phyloP scores from a whole-genome alignment of 352 stramenopile species.

The Pythium volutum region DNA sequence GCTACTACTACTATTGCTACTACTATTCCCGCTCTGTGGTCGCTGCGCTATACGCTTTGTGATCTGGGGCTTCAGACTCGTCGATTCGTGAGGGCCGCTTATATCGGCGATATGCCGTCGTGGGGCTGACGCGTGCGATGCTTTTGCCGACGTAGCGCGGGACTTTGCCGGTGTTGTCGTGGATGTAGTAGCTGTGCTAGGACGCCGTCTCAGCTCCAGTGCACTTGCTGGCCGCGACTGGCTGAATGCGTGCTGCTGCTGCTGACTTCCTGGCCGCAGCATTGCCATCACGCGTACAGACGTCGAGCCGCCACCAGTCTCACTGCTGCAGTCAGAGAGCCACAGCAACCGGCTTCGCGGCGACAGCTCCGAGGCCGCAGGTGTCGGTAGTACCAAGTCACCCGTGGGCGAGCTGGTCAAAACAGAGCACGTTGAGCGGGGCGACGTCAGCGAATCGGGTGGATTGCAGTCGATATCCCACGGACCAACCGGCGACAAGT shows the following conservation, averaged over 20 bases:
- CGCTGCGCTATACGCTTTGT: neutral
- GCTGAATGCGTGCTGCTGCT: neutral
- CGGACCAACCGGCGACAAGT: constrained; percentile 44
- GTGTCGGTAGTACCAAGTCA: neutral
- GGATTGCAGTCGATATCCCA: constrained; percentile 35
- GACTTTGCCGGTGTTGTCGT: neutral
- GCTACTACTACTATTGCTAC: constrained; percentile 3
- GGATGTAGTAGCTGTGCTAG: constrained; percentile 13
- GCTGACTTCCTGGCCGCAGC: constrained; percentile 11
- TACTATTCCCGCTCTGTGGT: neutral
- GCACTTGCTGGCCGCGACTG: constrained; percentile 9
- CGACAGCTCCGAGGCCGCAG: constrained; percentile 28
- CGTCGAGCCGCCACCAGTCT: constrained; percentile 8
- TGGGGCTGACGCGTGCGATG: neutral
- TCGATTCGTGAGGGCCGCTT: neutral
- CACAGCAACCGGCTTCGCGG: constrained; percentile 62
- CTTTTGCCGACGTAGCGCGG: constrained; percentile 12
- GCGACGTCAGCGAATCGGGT: neutral
- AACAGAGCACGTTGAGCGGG: constrained; percentile 16
- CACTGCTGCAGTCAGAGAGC: constrained; percentile 43
- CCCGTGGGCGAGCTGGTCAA: neutral
- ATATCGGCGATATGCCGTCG: neutral
- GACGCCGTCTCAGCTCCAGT: neutral
- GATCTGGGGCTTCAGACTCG: neutral
- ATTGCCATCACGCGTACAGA: constrained; percentile 18